Evolutionary conservation across 2,329 filamentous ascomycete species (phyloP), one percentile per base, ranked within the genome.

Genomic region (Dactylellina leptospora): DNA sequence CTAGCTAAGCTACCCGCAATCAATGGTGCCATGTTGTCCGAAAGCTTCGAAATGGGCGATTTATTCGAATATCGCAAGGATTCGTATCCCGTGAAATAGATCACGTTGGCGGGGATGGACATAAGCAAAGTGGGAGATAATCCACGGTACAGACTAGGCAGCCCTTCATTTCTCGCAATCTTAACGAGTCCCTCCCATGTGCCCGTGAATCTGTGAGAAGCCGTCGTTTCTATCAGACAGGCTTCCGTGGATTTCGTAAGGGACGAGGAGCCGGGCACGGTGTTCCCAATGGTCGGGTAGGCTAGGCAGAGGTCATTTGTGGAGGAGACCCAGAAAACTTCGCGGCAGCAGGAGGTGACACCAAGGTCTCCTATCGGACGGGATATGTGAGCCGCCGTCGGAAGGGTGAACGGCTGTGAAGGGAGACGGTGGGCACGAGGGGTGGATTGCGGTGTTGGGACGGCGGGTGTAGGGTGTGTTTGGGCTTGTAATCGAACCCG

Each of bases 61-160:
- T 81, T 82, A 0, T 83, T 82, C 76, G 91, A 90, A 74, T 85
- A 90, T 33, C 95, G 88, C 68, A 99, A 80, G 90, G 92, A 97
- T 78, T 99, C 95, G 80, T 99, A 99, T 38, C 95, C 95, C 10
- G 95, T 96, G 78, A 97, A 97, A 81, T 99, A 99, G 75, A 99
- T 97, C 75, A 99, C 95, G 79, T 99, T 99, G 23, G 88, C 92
- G 0, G 95, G 95, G 4, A 99, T 86, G 0, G 92, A 88, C 95
- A 99, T 99, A 74, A 92, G 85, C 20, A 99, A 82, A 0, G 95
- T 99, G 0, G 95, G 93, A n/a, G 91, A 96, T 3, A 99, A 82
- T 0, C 95, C 95, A 73, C 95, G 86, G 93, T 95, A 99, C 33
- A 99, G 81, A 1, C 93, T 95, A 23, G 86, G 85, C 10, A 92